Percentiles rank a stretch among this genome's conserved stretches.
phyloP scores from a whole-genome alignment of 306 rosid genomes.

The Sindora glabra region DNA sequence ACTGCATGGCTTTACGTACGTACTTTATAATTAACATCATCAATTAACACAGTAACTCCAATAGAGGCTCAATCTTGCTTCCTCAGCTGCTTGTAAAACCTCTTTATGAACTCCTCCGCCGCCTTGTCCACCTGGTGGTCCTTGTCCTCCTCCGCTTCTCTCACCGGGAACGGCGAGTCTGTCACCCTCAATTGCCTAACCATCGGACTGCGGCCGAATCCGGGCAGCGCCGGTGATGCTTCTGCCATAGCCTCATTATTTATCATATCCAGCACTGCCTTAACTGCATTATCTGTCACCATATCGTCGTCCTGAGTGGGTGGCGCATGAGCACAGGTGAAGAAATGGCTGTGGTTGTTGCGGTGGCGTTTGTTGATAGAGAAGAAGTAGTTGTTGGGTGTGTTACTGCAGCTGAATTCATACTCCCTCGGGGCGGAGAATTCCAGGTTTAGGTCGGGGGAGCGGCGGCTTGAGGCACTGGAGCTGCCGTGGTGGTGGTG shows the following conservation, averaged over 20 bases:
- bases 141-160: conserved; percentile 27
- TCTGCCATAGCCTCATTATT: conserved; percentile 24
- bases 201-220: conserved; percentile 44
- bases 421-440: conserved; percentile 47
- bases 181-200: conserved; percentile 77
- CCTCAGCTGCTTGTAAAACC: conserved; percentile 60
- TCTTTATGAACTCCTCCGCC: conserved; percentile 74
- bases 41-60: neutral
- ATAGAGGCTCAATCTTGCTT: conserved; percentile 21
- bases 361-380: conserved; percentile 37
- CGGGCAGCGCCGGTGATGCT: conserved; percentile 52
- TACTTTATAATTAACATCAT: too few relatives aligned
- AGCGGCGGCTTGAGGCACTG: too few relatives aligned
- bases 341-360: conserved; percentile 29
- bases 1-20: too few relatives aligned
- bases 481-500: conserved; percentile 17
- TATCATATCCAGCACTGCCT: conserved; percentile 44
- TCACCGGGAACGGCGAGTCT: conserved; percentile 82
- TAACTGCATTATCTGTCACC: conserved; percentile 24
- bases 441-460: neutral
- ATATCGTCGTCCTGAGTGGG: conserved; percentile 47
- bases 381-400: conserved; percentile 44
- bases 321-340: conserved; percentile 44
- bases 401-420: conserved; percentile 92
- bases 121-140: conserved; percentile 59